Conservation (phyloP, 345 rosid genomes). For the Brassica nigra region DNA sequence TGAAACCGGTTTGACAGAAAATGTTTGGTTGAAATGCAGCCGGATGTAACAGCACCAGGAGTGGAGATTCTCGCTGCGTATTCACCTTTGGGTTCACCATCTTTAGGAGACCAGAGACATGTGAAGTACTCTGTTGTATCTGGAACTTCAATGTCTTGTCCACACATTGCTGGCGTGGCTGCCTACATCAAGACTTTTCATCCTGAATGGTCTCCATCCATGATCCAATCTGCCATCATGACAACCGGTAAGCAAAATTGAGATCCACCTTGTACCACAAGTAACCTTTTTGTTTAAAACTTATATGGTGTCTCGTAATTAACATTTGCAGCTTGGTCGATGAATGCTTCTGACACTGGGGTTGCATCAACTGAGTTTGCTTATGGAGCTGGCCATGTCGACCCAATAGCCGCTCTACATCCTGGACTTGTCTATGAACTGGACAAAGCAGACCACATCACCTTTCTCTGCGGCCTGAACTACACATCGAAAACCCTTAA, state of each 20-base stretch:
- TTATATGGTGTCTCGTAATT: not conserved
- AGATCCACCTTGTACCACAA: not conserved
- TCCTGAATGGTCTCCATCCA: constrained; percentile 61
- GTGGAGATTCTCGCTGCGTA: constrained; percentile 48
- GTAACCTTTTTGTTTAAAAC: not conserved
- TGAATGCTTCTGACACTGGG: not conserved
- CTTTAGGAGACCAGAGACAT: constrained; percentile 22
- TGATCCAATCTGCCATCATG: constrained; percentile 64
- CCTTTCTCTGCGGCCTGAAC: not conserved
- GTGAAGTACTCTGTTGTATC: constrained; percentile 34
- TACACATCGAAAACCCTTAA: not conserved
- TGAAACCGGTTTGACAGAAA: not conserved
- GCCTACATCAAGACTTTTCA: constrained; percentile 46
- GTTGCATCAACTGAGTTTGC: not conserved
- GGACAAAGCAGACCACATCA: not conserved
- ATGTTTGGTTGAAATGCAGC: constrained; percentile 39
- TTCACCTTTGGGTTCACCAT: constrained; percentile 27
- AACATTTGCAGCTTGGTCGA: not conserved
- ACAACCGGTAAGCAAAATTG: constrained; percentile 47
- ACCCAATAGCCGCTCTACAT: not conserved
- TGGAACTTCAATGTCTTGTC: constrained; percentile 65
- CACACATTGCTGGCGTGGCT: constrained; percentile 55
- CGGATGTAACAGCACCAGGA: constrained; percentile 55
- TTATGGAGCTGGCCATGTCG: not conserved
- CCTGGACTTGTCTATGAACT: not conserved